phyloP scores from a whole-genome alignment of 2,329 filamentous ascomycete species.

The Beauveria caledonica region DNA sequence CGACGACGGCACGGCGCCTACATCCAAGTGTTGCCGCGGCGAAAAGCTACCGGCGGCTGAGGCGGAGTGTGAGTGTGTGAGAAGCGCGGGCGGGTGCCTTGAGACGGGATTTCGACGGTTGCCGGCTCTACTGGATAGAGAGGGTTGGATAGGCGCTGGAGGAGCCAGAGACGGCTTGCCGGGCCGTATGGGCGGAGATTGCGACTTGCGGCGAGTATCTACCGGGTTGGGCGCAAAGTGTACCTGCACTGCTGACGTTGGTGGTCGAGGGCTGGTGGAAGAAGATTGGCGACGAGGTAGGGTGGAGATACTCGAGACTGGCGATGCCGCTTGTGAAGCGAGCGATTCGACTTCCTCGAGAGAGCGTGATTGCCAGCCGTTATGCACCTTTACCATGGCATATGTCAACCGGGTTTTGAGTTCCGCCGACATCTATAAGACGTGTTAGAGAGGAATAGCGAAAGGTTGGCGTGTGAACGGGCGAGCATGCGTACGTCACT shows the following conservation, averaged over 20 bases:
- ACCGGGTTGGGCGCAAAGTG: conserved; percentile 15
- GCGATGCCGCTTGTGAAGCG: conserved; percentile 60
- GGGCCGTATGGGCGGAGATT: conserved; percentile 29
- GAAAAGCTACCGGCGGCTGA: conserved; percentile 30
- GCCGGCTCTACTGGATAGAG: conserved; percentile 32
- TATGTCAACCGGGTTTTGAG: conserved; percentile 81
- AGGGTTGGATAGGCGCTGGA: conserved; percentile 47
- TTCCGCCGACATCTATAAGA: conserved; percentile 61
- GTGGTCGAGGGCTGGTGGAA: conserved; percentile 41
- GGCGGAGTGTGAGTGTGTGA: conserved; percentile 40
- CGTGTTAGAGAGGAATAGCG: neutral
- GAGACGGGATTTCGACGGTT: conserved; percentile 45
- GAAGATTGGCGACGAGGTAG: conserved; percentile 44
- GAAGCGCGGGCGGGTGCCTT: conserved; percentile 39
- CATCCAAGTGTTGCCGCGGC: conserved; percentile 32
- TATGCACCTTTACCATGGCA: conserved; percentile 87
- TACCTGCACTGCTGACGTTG: conserved; percentile 26
- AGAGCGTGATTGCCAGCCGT: conserved; percentile 75
- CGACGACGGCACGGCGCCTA: conserved; percentile 26
- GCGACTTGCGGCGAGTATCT: conserved; percentile 21
- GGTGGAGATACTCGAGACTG: conserved; percentile 50
- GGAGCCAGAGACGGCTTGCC: conserved; percentile 38
- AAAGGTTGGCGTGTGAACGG: conserved; percentile 12
- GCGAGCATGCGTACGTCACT: conserved; percentile 56
- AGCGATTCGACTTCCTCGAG: conserved; percentile 71